A percentile compares a stretch with the other conserved stretches of the same genome.
Evolutionary conservation across 495 filamentous ascomycete species (phyloP).

Genomic region (Penicillium cataractarum): DNA sequence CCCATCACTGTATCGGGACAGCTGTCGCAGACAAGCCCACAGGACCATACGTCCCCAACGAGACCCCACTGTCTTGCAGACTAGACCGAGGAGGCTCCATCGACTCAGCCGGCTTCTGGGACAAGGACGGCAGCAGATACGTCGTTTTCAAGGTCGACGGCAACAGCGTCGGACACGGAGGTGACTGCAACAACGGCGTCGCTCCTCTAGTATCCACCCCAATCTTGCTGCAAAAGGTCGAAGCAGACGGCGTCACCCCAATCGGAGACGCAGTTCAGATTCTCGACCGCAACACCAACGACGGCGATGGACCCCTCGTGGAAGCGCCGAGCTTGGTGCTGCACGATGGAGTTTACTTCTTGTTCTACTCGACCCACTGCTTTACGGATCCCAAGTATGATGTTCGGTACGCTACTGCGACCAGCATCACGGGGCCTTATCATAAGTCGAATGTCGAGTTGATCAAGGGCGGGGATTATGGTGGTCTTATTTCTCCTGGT

Average conservation of each 20-base stretch:
- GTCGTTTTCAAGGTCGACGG: constrained; percentile 68
- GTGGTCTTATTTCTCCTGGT: constrained; percentile 52
- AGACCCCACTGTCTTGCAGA: constrained; percentile 54
- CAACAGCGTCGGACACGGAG: constrained; percentile 60
- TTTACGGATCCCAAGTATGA: constrained; percentile 56
- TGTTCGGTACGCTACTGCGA: constrained; percentile 56
- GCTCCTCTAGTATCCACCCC: constrained; percentile 55
- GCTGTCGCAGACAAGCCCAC: constrained; percentile 45
- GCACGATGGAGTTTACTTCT: constrained; percentile 51
- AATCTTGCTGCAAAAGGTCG: constrained; percentile 61
- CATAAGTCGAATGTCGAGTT: constrained; percentile 40
- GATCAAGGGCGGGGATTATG: constrained; percentile 41
- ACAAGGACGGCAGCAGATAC: constrained; percentile 56
- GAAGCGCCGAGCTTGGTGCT: constrained; percentile 62
- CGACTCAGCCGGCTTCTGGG: constrained; percentile 57
- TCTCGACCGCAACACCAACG: constrained; percentile 51
- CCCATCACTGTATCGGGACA: constrained; percentile 59
- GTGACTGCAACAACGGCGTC: constrained; percentile 58
- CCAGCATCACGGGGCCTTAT: constrained; percentile 51
- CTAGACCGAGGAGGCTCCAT: constrained; percentile 59
- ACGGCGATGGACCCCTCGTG: constrained; percentile 60
- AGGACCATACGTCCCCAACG: constrained; percentile 56
- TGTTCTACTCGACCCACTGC: constrained; percentile 66
- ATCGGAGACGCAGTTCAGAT: constrained; percentile 56
- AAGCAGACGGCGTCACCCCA: constrained; percentile 52